phyloP scores from a whole-genome alignment of 2,329 filamentous ascomycete genomes.

The Chaetomiaceae sp. region DNA sequence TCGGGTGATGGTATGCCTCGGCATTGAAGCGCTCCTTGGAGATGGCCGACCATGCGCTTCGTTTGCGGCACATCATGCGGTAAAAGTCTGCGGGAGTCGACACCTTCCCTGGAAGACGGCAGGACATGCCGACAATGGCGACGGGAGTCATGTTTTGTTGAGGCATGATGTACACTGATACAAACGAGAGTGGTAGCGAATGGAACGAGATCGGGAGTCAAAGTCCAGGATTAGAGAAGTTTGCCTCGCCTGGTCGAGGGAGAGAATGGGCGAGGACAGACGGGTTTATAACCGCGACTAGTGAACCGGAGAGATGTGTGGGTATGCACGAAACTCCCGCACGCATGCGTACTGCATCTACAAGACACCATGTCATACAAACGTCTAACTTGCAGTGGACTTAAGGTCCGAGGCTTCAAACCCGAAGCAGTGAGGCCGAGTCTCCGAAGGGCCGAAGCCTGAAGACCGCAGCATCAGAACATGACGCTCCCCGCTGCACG shows the following conservation, averaged over 20 bases:
- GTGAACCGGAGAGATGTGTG: too few species aligned
- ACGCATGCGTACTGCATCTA: too few species aligned
- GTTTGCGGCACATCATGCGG: conserved; percentile 29
- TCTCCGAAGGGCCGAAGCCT: too few species aligned
- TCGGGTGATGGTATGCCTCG: conserved; percentile 34
- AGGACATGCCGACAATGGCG: conserved; percentile 34
- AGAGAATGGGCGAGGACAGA: too few species aligned
- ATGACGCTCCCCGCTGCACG: too few species aligned
- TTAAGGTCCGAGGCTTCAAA: too few species aligned
- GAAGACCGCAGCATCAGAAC: too few species aligned
- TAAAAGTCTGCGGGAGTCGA: conserved; percentile 32
- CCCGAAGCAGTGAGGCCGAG: too few species aligned
- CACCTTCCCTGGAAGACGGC: conserved; percentile 31
- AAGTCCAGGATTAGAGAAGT: background rate
- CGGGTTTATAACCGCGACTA: too few species aligned
- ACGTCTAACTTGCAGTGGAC: too few species aligned
- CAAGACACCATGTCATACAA: too few species aligned
- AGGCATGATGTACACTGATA: conserved; percentile 16
- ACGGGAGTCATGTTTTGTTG: conserved; percentile 27
- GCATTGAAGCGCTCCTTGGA: conserved; percentile 33
- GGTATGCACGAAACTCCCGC: too few species aligned
- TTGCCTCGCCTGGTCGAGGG: background rate
- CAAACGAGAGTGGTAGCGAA: conserved; percentile 12
- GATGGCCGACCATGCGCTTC: conserved; percentile 31
- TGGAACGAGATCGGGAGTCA: background rate